Evolutionary conservation across 2,329 filamentous ascomycete species (phyloP).

Genomic region (Xylaria sp.): DNA sequence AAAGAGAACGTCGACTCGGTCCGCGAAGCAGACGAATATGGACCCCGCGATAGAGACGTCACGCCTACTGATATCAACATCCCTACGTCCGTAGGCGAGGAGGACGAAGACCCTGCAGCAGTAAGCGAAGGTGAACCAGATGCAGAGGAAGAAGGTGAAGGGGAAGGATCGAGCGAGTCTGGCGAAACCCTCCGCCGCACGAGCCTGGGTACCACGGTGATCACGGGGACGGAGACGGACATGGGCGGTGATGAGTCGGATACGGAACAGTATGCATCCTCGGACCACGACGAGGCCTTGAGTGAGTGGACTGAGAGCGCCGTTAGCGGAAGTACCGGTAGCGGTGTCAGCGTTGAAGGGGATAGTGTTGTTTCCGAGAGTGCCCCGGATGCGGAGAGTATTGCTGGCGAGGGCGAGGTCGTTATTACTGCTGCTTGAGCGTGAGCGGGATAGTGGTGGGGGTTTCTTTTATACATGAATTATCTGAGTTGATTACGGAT

Average conservation of each 20-base stretch:
- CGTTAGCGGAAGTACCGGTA: constrained; percentile 36
- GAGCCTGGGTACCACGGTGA: constrained; percentile 55
- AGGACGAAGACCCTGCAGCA: constrained; percentile 36
- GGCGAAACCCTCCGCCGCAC: constrained; percentile 53
- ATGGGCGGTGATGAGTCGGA: constrained; percentile 43
- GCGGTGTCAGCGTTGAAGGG: constrained; percentile 22
- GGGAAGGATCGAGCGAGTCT: constrained; percentile 48
- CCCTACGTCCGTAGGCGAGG: constrained; percentile 25
- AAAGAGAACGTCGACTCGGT: constrained; percentile 67
- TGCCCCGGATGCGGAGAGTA: constrained; percentile 40
- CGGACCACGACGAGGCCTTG: constrained; percentile 45
- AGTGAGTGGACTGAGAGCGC: constrained; percentile 58
- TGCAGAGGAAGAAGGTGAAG: constrained; percentile 33
- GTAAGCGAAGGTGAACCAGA: constrained; percentile 42
- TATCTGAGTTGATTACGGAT: too few relatives aligned
- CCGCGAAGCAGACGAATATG: constrained; percentile 68
- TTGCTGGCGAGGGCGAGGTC: constrained; percentile 44
- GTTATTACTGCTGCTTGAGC: constrained; percentile 45
- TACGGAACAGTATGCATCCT: background rate
- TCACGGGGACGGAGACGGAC: constrained; percentile 42
- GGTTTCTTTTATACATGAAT: too few relatives aligned
- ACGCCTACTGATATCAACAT: constrained; percentile 36
- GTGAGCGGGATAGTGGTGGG: too few relatives aligned
- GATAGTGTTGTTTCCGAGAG: constrained; percentile 40
- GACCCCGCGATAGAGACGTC: constrained; percentile 24